Percentiles rank a stretch among this genome's conserved stretches.
These are phyloP conservation scores for Xylaria sp. DNA, from an alignment of 2,329 filamentous ascomycete species.

Conservation along the genomic window DNA sequence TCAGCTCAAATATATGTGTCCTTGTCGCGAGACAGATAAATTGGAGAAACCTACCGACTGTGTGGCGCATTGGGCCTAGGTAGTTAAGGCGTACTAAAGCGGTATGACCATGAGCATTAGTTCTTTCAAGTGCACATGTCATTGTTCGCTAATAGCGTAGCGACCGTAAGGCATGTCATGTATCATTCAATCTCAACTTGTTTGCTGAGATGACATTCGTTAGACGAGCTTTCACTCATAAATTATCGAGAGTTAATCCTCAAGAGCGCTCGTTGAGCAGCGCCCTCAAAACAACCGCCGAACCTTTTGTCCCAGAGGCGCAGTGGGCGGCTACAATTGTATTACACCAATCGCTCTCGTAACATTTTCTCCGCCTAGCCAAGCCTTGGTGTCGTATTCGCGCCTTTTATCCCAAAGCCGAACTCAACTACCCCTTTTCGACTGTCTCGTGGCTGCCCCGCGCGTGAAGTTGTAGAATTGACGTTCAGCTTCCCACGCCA, in stretches of 20 bases:
- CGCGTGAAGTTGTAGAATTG: background rate
- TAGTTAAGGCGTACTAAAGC: background rate
- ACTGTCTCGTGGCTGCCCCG: background rate
- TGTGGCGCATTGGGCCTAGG: background rate
- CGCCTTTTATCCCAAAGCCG: background rate
- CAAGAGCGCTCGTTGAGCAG: background rate
- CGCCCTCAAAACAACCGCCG: background rate
- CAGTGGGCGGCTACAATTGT: background rate
- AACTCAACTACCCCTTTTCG: background rate
- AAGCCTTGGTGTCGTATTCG: background rate
- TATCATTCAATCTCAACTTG: background rate
- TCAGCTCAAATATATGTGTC: background rate
- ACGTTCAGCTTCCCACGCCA: constrained; percentile 13
- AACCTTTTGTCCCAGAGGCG: background rate
- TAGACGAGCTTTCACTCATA: background rate
- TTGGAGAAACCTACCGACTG: background rate
- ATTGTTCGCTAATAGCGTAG: background rate
- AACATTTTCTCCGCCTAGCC: background rate
- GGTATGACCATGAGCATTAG: too few species aligned
- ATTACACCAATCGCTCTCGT: background rate
- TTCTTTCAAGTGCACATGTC: background rate
- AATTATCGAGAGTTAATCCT: background rate
- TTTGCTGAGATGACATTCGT: background rate
- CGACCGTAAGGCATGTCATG: background rate
- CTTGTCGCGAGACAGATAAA: background rate